Base-by-base conservation (phyloP, 2,329 filamentous ascomycete species). In the Hypoxylon sp. region DNA sequence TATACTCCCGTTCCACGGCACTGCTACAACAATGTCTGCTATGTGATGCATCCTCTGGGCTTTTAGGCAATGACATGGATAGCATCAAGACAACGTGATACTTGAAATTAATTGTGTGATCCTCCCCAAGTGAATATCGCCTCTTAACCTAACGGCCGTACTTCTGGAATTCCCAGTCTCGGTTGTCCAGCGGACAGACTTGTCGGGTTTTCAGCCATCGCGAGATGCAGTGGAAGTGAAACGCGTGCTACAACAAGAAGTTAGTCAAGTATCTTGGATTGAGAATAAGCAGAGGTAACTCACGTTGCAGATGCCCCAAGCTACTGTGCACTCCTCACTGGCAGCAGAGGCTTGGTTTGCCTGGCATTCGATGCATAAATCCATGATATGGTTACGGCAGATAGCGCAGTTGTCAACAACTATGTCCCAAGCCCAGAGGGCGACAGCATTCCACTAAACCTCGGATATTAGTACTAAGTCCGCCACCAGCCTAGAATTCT, bases 141-240 rank as follows among this genome's bases (percentile, higher is more conserved):
- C 21, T 43, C 32, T 48, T 14, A 41, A 11, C 46, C 68, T 80
- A 90, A 74, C 89, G 87, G 72, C 96, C 96, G 79, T 99, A 99
- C 82, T 98, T 99, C 82, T 99, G 96, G 85, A 98, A 99, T 80
- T 99, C 96, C 96, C 96, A 99, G 81, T 99, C 96, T 75, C 95
- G 87, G 83, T 99, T 99, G 83, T 99, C 96, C 48, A 99, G 85
- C 14, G 96, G 96, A 79, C 96, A 99, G 53, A 99, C 96, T 79
- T 98, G 96, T 78, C 96, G 91, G n/a, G 96, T 97, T 87, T 99
- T 99, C 65, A 99, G 86, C 96, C 96, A 99, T 82, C 96, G 89
- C 11, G 96, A 98, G 79, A 99, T 99, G 85, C 96, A 99, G 84
- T 99, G 96, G 84, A 99, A 99, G 82, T 99, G 96, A 86, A 99